Evolutionary conservation across 2,329 filamentous ascomycete genomes (phyloP), one percentile per base, ranked within the genome.

Genomic region (Nothophoma quercina): DNA sequence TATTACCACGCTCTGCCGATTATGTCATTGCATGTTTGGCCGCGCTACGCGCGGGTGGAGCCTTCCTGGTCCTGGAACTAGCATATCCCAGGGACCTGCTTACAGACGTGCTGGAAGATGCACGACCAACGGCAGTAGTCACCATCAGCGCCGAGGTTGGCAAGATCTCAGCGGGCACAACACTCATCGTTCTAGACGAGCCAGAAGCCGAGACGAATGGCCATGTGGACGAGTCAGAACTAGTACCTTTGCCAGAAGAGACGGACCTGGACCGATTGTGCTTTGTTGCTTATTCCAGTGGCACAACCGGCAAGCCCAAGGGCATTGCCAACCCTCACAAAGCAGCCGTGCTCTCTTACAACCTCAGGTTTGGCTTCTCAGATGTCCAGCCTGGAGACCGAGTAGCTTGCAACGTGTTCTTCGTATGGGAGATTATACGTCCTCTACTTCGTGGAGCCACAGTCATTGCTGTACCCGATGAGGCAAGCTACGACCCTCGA

Each of bases 351-450:
- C 81, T 84, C 22, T 93, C 89, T 6, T 93, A 93, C 68, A 79
- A 90, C 62, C 73, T 91, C 58, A 80, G 90, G 71, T 93, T 93
- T 65, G 79, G 77, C 8, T 72, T 93, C 40, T 88, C 85, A 59
- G 87, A 93, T 69, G 77, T 91, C 2, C 75, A 81, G 15, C 87
- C 86, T 0, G 89, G 89, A 13, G 90, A 92, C 62, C 84, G 90
- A 6, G 89, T 93, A 9, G 90, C 90, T n/a, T 93, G 89, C 76
- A 93, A 93, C 78, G 90, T 93, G 53, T 93, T 93, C 73, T 93
- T 93, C 69, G 82, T 93, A 38, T 93, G 90, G 90, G 90, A 93
- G 71, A 92, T 93, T 50, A 73, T 93, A 47, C 87, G 90, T 5
- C 90, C 90, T 7, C 78, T 93, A 35, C 70, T 93, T 47, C 83